Percentiles rank a stretch among this genome's conserved stretches.
Evolutionary conservation across 1,139 yeast genomes (phyloP).

Genomic region (Candida sanyaensis): DNA sequence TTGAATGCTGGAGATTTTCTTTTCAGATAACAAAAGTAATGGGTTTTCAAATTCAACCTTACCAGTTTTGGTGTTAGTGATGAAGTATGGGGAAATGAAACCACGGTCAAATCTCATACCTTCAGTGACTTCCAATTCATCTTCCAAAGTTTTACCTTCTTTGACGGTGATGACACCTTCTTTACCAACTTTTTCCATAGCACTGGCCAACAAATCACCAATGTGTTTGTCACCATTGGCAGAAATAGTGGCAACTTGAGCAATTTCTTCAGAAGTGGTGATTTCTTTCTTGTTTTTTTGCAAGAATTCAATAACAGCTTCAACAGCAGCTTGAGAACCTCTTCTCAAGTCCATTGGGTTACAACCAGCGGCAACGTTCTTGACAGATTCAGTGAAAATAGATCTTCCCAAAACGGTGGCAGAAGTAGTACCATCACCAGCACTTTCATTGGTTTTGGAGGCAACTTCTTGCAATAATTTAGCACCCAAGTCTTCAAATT

Average conservation of each 20-base stretch:
- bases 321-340: slow-evolving; percentile 98
- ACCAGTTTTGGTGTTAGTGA: slow-evolving; percentile 94
- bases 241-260: slow-evolving; percentile 98
- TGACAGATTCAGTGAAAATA: slow-evolving; percentile 94
- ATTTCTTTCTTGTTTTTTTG: slow-evolving; percentile 93
- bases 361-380: slow-evolving; percentile 99
- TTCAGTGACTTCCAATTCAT: slow-evolving; percentile 96
- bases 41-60: slow-evolving; percentile 98
- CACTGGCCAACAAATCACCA: slow-evolving; percentile 90
- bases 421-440: slow-evolving; percentile 99
- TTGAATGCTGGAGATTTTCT: slow-evolving; percentile 90
- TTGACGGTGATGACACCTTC: slow-evolving; percentile 98
- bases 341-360: slow-evolving; percentile 99
- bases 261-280: slow-evolving; percentile 95
- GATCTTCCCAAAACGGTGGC: slow-evolving; percentile 98
- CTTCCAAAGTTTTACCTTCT: slow-evolving; percentile 97
- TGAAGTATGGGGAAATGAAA: slow-evolving; percentile 95
- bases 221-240: slow-evolving; percentile 97
- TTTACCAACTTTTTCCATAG: slow-evolving; percentile 99
- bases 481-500: slow-evolving; percentile 97
- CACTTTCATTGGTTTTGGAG: slow-evolving; percentile 95
- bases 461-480: slow-evolving; percentile 97
- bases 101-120: slow-evolving; percentile 99
- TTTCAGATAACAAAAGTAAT: slow-evolving; percentile 83
- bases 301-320: slow-evolving; percentile 88